Evolutionary conservation across 2,329 filamentous ascomycete species (phyloP).

Genomic region (Exophiala sp.): DNA sequence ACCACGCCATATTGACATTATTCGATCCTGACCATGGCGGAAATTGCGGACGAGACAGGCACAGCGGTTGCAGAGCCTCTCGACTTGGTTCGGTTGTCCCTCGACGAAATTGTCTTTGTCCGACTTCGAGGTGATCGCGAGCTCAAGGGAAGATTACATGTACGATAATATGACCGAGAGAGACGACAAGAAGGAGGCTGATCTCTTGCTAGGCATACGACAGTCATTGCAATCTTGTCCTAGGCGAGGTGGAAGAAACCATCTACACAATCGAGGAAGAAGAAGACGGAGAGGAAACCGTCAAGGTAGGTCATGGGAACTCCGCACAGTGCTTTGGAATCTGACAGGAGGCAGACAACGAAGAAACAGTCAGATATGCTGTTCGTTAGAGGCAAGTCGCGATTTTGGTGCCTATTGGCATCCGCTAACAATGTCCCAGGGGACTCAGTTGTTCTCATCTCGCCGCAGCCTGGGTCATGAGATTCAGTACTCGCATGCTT

Average conservation of each 20-base stretch:
- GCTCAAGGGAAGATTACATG: slow-evolving; percentile 90
- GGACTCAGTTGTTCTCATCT: slow-evolving; percentile 70
- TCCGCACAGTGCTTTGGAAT: not conserved
- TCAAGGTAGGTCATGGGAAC: slow-evolving; percentile 56
- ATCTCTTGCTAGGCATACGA: slow-evolving; percentile 74
- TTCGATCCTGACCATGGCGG: slow-evolving; percentile 62
- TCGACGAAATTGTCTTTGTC: slow-evolving; percentile 92
- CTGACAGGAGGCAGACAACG: slow-evolving; percentile 60
- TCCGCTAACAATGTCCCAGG: slow-evolving; percentile 45
- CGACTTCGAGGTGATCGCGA: slow-evolving; percentile 95
- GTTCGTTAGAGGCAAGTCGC: slow-evolving; percentile 81
- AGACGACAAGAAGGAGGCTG: slow-evolving; percentile 14
- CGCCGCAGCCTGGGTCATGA: slow-evolving; percentile 52
- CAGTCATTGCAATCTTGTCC: slow-evolving; percentile 93
- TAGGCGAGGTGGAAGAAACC: slow-evolving; percentile 96
- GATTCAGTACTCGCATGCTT: not conserved
- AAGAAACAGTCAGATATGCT: slow-evolving; percentile 99
- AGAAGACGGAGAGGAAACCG: slow-evolving; percentile 69
- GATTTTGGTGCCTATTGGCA: not conserved
- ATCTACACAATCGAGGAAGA: slow-evolving; percentile 91
- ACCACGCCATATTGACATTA: not conserved
- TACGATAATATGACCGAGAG: slow-evolving; percentile 47
- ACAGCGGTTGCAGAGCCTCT: slow-evolving; percentile 82
- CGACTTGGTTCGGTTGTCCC: slow-evolving; percentile 87
- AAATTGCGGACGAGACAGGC: slow-evolving; percentile 67